Base-by-base conservation (phyloP, 768 basidiomycete species). In the Boletus coccyginus region DNA sequence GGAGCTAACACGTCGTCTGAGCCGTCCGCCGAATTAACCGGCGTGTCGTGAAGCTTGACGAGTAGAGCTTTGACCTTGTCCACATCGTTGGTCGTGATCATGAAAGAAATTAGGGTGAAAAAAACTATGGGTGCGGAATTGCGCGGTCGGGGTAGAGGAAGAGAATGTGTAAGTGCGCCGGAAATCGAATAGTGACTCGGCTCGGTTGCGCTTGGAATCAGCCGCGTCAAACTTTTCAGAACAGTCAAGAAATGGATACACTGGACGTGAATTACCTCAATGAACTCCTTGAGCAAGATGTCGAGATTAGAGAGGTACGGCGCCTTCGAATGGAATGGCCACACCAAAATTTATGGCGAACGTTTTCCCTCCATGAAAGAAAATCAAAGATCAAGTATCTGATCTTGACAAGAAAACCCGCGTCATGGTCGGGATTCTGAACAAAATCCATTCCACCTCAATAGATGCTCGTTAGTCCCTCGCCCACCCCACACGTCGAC, bases 361-460 rank as follows among this genome's bases (percentile, higher is more conserved):
- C 7, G n/a, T 41, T 41, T 53, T 46, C 49, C 41, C 46, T 27
- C 36, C 27, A 56, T 54, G 45, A 33, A 69, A 93, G 91, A 89
- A 84, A 85, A 87, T 93, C 72, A 88, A 82, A 63, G 88, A 89
- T 31, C 83, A 88, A 69, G 85, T 88, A 39, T 78, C 77, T 27
- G 82, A 86, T 64, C 75, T 92, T 3, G 90, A 92, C 70, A 91
- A 87, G 72, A 87, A 85, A 66, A 78, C 83, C 8, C 81, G 91
- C 17, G 78, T 77, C 4, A 85, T 91, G 77, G 76, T 81, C n/a
- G 88, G 88, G n/a, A 67, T 84, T 41, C 75, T 93, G 52, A 91
- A 88, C 75, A 88, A 83, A 62, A 83, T 92, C 13, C 91, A 93
- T 64, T 90, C 88, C 7, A 92, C 90, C 4, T 81, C 83, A 8